A percentile compares a stretch with the other conserved stretches of the same genome.
These are phyloP conservation scores for Waltiozyma sp. DNA, from an alignment of 1,139 yeast species.

Conservation along the genomic window DNA sequence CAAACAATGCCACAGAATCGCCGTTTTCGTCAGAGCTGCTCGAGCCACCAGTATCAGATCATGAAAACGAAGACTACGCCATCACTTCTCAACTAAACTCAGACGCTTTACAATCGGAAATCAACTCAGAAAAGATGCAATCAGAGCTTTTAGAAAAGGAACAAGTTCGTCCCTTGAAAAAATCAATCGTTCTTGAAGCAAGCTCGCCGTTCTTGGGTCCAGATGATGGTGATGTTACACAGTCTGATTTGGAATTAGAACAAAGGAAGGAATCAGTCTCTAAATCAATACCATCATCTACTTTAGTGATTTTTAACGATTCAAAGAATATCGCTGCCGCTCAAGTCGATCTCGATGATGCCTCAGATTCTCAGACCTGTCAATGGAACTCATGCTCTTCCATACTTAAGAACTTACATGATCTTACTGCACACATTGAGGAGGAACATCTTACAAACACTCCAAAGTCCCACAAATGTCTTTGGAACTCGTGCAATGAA, in stretches of 20 bases:
- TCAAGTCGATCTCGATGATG: background rate
- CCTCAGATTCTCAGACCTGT: background rate
- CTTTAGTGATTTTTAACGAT: background rate
- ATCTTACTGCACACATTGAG: background rate
- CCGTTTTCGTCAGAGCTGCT: background rate
- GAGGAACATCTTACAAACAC: background rate
- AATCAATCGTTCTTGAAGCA: background rate
- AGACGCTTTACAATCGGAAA: background rate
- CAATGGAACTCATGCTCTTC: background rate
- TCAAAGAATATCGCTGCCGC: background rate
- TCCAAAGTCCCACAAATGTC: constrained; percentile 26
- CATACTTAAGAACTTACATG: background rate
- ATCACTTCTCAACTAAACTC: background rate
- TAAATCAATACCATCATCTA: background rate
- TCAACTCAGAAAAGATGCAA: background rate
- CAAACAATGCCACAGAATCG: background rate
- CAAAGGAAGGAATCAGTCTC: constrained; percentile 1
- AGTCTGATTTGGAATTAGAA: constrained; percentile 4
- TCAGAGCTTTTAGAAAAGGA: background rate
- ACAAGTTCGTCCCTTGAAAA: background rate
- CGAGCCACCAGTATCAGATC: background rate
- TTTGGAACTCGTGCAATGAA: constrained; percentile 51
- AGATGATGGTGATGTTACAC: constrained; percentile 1
- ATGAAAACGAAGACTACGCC: background rate
- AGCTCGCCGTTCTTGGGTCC: background rate